Base-by-base conservation (phyloP, 176 grass and related monocot species). In the Tillandsia leiboldiana region DNA sequence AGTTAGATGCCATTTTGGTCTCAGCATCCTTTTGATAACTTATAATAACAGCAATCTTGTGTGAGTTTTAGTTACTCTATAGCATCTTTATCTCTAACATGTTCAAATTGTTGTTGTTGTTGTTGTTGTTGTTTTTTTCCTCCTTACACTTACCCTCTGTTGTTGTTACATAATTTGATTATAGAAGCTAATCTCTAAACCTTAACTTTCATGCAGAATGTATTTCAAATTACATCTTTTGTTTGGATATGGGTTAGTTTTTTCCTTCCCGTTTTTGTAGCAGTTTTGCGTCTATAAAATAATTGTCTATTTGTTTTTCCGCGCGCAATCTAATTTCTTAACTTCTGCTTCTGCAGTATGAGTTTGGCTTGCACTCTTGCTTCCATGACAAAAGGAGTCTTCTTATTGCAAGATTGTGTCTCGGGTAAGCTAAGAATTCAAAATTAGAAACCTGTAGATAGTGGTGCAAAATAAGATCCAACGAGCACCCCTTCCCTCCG, bases 211-310 rank as follows among this genome's bases (percentile, higher is more conserved):
- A 69, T 78, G 73, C 83, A 96, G 91, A 96, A 96, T 85, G 91
- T 84, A 6, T 96, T 96, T 61, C 87, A 96, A 74, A 81, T 96
- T 51, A 85, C 79, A 49, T 87, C 90, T 73, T 96, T 96, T 76
- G 81, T 96, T 29, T 96, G 91, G 91, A 80, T 90, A 65, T 96
- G 83, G 91, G 87, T 96, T 83, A 82, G 84, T 51, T 54, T 68
- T 75, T 2, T 17, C 50, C 72, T 69, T 29, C 20, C 51, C 10
- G 51, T 67, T 65, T 24, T 52, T 2, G 26, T 69, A 18, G 10
- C 63, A 61, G 53, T 70, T 77, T 75, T 2, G 0, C 5, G 62
- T 49, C 85, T 22, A 61, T 23, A 18, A 2, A 61, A 22, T 61
- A 23, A 61, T 10, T 23, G 23, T 61, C 56, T 61, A 2, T 61